phyloP scores from a whole-genome alignment of 2,329 filamentous ascomycete genomes.

The Pyrenochaeta sp. region DNA sequence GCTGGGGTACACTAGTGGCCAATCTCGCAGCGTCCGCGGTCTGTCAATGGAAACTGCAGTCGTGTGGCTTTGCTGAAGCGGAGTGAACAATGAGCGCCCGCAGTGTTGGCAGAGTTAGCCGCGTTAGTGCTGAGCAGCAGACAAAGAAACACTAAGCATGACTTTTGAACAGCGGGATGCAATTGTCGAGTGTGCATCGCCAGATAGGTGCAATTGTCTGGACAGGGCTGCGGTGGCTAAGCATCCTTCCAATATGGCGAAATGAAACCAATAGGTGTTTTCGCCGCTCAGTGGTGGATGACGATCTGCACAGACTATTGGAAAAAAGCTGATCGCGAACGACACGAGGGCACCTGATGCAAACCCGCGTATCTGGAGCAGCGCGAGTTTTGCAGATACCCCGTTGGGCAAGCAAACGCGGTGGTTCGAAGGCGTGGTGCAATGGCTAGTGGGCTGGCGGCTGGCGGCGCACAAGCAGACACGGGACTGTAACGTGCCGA shows the following conservation, averaged over 20 bases:
- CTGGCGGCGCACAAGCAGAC: slow-evolving; percentile 3
- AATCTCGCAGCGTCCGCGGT: neutral
- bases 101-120: slow-evolving; percentile 6
- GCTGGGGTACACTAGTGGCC: slow-evolving; percentile 1
- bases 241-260: neutral
- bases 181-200: too few species aligned
- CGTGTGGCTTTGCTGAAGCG: slow-evolving; percentile 7
- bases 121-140: neutral
- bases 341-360: slow-evolving; percentile 16
- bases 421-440: neutral
- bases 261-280: neutral
- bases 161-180: neutral
- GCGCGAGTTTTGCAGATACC: neutral
- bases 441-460: neutral
- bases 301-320: neutral
- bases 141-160: slow-evolving; percentile 16
- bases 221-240: slow-evolving; percentile 5
- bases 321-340: slow-evolving; percentile 2
- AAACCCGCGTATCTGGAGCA: slow-evolving; percentile 3
- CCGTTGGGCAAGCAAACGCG: slow-evolving; percentile 1
- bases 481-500: slow-evolving; percentile 26
- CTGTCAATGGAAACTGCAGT: neutral
- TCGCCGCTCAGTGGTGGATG: slow-evolving; percentile 4
- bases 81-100: neutral
- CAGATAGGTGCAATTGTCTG: too few species aligned